These are phyloP conservation scores for Fusarium sterilihyphosum DNA, from an alignment of 2,329 filamentous ascomycete genomes.

Conservation along the genomic window DNA sequence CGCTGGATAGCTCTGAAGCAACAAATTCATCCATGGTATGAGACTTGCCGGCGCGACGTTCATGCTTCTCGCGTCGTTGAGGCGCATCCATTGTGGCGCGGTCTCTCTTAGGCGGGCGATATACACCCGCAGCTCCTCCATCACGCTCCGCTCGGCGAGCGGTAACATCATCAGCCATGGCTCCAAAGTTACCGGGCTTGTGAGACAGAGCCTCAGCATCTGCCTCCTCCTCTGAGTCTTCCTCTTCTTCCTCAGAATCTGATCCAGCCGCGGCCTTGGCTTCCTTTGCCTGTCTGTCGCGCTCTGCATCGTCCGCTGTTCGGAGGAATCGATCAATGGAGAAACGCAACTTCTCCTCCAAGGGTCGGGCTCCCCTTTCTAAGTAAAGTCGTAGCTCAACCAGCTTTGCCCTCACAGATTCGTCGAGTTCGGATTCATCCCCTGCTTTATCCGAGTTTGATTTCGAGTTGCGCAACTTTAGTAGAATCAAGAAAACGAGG, in stretches of 20 bases:
- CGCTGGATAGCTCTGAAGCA: constrained; percentile 81
- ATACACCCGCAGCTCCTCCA: constrained; percentile 72
- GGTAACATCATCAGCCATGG: constrained; percentile 48
- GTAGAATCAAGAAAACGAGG: constrained; percentile 84
- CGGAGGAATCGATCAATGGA: constrained; percentile 95
- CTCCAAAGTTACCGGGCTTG: constrained; percentile 42
- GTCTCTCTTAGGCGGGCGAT: constrained; percentile 88
- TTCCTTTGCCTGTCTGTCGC: constrained; percentile 51
- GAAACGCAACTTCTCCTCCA: constrained; percentile 92
- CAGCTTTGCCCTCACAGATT: constrained; percentile 82
- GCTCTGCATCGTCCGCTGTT: constrained; percentile 79
- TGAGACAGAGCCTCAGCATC: constrained; percentile 43
- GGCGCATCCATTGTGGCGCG: constrained; percentile 84
- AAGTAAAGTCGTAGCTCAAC: constrained; percentile 91
- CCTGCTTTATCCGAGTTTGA: constrained; percentile 39
- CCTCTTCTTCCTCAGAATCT: constrained; percentile 45
- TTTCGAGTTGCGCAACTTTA: constrained; percentile 75
- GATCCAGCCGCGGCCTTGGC: constrained; percentile 41
- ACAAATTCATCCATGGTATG: constrained; percentile 93
- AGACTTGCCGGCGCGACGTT: constrained; percentile 75
- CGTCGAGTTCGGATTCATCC: constrained; percentile 61
- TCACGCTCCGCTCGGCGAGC: constrained; percentile 42
- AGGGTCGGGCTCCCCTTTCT: constrained; percentile 88
- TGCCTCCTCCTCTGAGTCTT: constrained; percentile 51
- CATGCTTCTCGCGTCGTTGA: constrained; percentile 66